Percentiles rank a stretch among this genome's conserved stretches.
phyloP scores from a whole-genome alignment of 805 yeast species.

The Cyberlindnera mrakii region DNA sequence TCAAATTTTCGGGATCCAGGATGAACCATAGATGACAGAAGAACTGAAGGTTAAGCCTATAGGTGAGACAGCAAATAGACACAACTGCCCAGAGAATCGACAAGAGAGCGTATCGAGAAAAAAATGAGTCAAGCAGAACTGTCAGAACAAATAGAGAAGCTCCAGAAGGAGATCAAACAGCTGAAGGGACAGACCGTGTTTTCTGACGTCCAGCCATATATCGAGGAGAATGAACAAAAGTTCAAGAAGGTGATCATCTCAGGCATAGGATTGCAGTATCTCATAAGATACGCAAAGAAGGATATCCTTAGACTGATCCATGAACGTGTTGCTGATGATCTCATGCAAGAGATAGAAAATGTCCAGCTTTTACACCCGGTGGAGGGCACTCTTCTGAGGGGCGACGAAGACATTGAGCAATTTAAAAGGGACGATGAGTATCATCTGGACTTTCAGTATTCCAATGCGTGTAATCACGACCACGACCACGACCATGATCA shows the following conservation, averaged over 20 bases:
- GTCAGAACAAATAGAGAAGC: slow-evolving; percentile 7
- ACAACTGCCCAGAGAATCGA: background rate
- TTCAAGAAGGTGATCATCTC: slow-evolving; percentile 15
- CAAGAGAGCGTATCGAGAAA: background rate
- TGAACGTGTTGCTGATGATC: slow-evolving; percentile 18
- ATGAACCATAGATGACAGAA: too few relatives aligned
- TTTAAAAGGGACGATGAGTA: slow-evolving; percentile 12
- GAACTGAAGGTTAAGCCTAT: too few relatives aligned
- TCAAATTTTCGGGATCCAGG: too few relatives aligned
- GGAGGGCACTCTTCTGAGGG: slow-evolving; percentile 13
- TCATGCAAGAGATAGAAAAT: slow-evolving; percentile 11
- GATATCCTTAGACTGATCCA: slow-evolving; percentile 12
- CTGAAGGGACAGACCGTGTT: slow-evolving; percentile 21
- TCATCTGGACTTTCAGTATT: slow-evolving; percentile 17
- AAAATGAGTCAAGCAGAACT: slow-evolving; percentile 4
- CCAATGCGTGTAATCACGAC: slow-evolving; percentile 4
- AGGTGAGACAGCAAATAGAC: background rate
- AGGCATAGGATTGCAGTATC: slow-evolving; percentile 15
- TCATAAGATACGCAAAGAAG: slow-evolving; percentile 12
- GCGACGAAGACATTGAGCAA: slow-evolving; percentile 11
- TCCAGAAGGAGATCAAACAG: slow-evolving; percentile 18
- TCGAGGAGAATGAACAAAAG: slow-evolving; percentile 15
- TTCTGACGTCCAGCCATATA: slow-evolving; percentile 20
- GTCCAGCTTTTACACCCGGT: slow-evolving; percentile 17
- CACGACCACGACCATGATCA: slow-evolving; percentile 11